phyloP scores from a whole-genome alignment of 2,329 filamentous ascomycete species.

The Epichloe uncinata region DNA sequence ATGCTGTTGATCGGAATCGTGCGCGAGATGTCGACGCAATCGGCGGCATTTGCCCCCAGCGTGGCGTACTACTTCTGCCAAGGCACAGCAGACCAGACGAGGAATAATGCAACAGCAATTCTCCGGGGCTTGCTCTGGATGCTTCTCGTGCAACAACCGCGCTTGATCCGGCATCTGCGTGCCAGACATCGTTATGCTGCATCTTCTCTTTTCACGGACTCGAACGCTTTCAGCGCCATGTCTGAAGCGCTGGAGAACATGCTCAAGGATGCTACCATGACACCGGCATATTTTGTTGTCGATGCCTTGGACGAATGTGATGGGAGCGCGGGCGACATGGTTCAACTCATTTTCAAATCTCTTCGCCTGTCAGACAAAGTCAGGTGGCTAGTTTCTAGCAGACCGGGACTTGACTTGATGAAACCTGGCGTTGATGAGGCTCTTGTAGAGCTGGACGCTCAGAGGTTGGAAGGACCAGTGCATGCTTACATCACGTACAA shows the following conservation, averaged over 20 bases:
- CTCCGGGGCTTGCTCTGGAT: slow-evolving; percentile 27
- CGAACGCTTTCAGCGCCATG: slow-evolving; percentile 21
- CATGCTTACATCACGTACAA: slow-evolving; percentile 23
- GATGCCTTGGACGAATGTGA: slow-evolving; percentile 37
- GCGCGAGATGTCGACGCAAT: slow-evolving; percentile 10
- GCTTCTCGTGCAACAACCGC: slow-evolving; percentile 15
- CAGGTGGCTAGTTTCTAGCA: slow-evolving; percentile 31
- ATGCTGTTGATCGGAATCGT: slow-evolving; percentile 21
- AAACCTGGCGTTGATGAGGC: slow-evolving; percentile 17
- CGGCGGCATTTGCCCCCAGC: slow-evolving; percentile 5
- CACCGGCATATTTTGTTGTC: slow-evolving; percentile 25
- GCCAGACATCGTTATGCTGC: slow-evolving; percentile 19
- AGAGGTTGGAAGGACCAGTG: slow-evolving; percentile 23
- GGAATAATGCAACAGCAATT: slow-evolving; percentile 22
- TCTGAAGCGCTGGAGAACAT: slow-evolving; percentile 27
- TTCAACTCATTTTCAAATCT: slow-evolving; percentile 23
- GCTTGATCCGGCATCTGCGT: slow-evolving; percentile 24
- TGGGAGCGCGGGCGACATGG: slow-evolving; percentile 15
- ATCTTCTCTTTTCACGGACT: slow-evolving; percentile 21
- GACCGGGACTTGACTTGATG: slow-evolving; percentile 14
- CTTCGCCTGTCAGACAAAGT: slow-evolving; percentile 13
- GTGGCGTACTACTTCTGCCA: slow-evolving; percentile 28
- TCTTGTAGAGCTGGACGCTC: slow-evolving; percentile 25
- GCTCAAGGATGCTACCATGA: slow-evolving; percentile 22
- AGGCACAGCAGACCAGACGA: slow-evolving; percentile 16